Percentiles rank a stretch among this genome's conserved stretches.
Evolutionary conservation across 2,329 filamentous ascomycete species (phyloP).

Genomic region (Calonectria henricotiae): DNA sequence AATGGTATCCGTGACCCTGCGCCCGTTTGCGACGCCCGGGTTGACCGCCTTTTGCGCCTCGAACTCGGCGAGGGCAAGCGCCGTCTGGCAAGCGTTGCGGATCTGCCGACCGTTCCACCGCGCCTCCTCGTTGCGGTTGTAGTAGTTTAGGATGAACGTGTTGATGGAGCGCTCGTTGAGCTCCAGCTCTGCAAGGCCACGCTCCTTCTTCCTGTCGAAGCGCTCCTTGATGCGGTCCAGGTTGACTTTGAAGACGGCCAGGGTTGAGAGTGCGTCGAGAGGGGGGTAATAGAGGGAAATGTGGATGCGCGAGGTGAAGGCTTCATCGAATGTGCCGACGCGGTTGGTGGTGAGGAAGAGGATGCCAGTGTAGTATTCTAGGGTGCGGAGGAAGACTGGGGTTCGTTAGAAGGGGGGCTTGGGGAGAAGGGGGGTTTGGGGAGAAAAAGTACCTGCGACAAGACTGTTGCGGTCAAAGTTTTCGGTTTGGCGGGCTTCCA

Average conservation of each 20-base stretch:
- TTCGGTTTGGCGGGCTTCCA: conserved; percentile 19
- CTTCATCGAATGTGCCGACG: conserved; percentile 34
- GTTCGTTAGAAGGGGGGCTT: too few relatives aligned
- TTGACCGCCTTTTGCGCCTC: conserved; percentile 11
- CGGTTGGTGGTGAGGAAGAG: conserved; percentile 38
- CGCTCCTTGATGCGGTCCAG: conserved; percentile 43
- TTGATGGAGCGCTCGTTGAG: too few relatives aligned
- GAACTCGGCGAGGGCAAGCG: conserved; percentile 33
- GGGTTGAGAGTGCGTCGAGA: conserved; percentile 15
- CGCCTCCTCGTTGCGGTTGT: background rate
- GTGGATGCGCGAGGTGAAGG: conserved; percentile 57
- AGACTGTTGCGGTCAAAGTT: conserved; percentile 35
- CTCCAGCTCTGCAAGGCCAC: too few relatives aligned
- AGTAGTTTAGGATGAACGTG: background rate
- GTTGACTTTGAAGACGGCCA: conserved; percentile 38
- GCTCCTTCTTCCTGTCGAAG: background rate
- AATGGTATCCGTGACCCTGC: too few relatives aligned
- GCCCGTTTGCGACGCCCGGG: too few relatives aligned
- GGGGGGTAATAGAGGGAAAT: conserved; percentile 37
- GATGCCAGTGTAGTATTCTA: conserved; percentile 38
- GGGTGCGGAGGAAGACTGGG: conserved; percentile 24
- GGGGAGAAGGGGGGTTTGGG: too few relatives aligned
- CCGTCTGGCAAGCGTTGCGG: conserved; percentile 41
- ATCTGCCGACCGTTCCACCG: conserved; percentile 42
- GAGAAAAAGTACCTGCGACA: conserved; percentile 30